These are phyloP conservation scores for Dichotomopilus funicola DNA, from an alignment of 2,329 filamentous ascomycete species.

Conservation along the genomic window DNA sequence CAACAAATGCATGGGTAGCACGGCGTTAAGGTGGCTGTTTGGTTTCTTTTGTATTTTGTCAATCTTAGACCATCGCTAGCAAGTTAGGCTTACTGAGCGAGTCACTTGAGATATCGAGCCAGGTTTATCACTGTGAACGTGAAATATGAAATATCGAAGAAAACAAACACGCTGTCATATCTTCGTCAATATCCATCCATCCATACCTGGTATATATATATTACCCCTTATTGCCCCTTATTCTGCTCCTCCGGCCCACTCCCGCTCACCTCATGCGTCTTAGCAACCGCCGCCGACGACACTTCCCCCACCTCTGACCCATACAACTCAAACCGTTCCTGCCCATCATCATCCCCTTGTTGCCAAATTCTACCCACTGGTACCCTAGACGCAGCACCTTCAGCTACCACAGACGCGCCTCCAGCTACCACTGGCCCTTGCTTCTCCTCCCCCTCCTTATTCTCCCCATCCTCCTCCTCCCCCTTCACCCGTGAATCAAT, in stretches of 20 bases:
- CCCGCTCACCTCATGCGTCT: slow-evolving; percentile 1
- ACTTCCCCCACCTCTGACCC: slow-evolving; percentile 29
- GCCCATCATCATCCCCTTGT: not conserved
- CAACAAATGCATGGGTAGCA: not conserved
- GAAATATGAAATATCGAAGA: no score
- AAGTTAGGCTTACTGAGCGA: slow-evolving; percentile 1
- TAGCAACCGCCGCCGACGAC: slow-evolving; percentile 7
- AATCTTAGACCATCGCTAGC: slow-evolving; percentile 5
- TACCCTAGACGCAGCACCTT: not conserved
- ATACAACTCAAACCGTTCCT: slow-evolving; percentile 39
- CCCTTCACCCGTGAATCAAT: slow-evolving; percentile 36
- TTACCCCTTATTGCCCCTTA: not conserved
- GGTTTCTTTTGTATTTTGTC: not conserved
- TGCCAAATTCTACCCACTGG: not conserved
- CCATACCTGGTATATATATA: not conserved
- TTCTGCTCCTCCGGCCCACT: slow-evolving; percentile 6
- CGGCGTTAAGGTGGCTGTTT: slow-evolving; percentile 2
- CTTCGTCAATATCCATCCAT: not conserved
- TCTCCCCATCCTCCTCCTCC: not conserved
- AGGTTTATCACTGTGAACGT: no score
- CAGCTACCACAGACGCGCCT: no score
- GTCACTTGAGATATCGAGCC: not conserved
- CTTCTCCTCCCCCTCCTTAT: no score
- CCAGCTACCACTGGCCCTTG: no score
- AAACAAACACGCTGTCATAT: not conserved